Conservation (phyloP, 78 protist genomes). For the Thecamonas trahens region DNA sequence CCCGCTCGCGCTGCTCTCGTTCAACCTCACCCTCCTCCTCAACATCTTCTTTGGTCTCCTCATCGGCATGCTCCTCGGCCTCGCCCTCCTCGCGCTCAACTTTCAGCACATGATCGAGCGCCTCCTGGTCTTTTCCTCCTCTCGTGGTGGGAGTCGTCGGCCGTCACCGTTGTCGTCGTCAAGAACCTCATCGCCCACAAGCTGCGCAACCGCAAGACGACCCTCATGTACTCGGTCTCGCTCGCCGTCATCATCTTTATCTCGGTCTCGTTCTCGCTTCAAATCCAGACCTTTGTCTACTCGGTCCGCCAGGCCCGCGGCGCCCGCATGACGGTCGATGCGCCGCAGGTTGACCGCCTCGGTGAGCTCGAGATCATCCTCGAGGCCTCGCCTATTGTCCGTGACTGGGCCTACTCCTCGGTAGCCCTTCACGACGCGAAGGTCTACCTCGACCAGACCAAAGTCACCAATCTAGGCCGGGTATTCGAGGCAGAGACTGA, state of each 20-base stretch:
- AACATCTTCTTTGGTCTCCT: constrained; percentile 76
- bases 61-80: constrained; percentile 74
- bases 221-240: constrained; percentile 74
- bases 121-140: constrained; percentile 17
- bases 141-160: constrained; percentile 66
- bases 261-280: constrained; percentile 47
- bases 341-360: background rate
- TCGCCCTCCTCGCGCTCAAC: constrained; percentile 58
- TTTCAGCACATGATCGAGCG: constrained; percentile 39
- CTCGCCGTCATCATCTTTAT: constrained; percentile 83
- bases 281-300: background rate
- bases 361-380: no score
- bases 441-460: no score
- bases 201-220: constrained; percentile 86
- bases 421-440: no score
- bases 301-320: background rate
- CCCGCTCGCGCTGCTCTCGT: constrained; percentile 68
- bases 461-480: no score
- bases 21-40: constrained; percentile 62
- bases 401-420: no score
- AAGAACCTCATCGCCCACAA: constrained; percentile 87
- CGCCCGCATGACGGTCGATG: background rate
- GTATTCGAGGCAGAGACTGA: no score
- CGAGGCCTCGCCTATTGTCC: no score
- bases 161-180: constrained; percentile 36